Conservation (phyloP, 306 rosid genomes). For the Alnus glutinosa region DNA sequence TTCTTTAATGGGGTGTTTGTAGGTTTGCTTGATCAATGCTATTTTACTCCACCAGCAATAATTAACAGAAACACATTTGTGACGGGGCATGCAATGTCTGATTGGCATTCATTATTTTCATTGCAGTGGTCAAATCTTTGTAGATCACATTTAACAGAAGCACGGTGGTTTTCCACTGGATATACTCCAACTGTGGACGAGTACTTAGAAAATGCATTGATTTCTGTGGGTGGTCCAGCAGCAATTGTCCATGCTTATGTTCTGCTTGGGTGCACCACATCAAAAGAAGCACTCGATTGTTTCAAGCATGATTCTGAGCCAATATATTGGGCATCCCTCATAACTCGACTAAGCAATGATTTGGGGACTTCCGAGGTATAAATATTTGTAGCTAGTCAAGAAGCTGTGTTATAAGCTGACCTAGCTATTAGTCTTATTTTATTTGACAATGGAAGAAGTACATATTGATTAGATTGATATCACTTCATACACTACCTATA, state of each 20-base stretch:
- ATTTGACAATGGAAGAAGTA: too few relatives aligned
- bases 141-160: conserved; percentile 30
- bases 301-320: conserved; percentile 21
- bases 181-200: conserved; percentile 26
- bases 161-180: conserved; percentile 29
- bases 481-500: too few relatives aligned
- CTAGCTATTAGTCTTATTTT: too few relatives aligned
- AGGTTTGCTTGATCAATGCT: not conserved
- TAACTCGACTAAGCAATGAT: conserved; percentile 30
- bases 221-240: conserved; percentile 36
- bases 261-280: not conserved
- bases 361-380: conserved; percentile 35
- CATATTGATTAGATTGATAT: too few relatives aligned
- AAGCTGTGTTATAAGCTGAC: too few relatives aligned
- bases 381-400: not conserved
- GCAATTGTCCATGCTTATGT: conserved; percentile 27
- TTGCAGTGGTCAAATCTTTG: conserved; percentile 36
- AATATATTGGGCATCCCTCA: conserved; percentile 28
- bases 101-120: not conserved
- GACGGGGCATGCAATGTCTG: not conserved
- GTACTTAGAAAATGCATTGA: conserved; percentile 30
- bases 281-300: conserved; percentile 15
- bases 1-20: not conserved
- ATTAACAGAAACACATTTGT: too few relatives aligned
- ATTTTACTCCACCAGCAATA: not conserved